Evolutionary conservation across 306 rosid genomes (phyloP).

Genomic region (Vigna angularis): DNA sequence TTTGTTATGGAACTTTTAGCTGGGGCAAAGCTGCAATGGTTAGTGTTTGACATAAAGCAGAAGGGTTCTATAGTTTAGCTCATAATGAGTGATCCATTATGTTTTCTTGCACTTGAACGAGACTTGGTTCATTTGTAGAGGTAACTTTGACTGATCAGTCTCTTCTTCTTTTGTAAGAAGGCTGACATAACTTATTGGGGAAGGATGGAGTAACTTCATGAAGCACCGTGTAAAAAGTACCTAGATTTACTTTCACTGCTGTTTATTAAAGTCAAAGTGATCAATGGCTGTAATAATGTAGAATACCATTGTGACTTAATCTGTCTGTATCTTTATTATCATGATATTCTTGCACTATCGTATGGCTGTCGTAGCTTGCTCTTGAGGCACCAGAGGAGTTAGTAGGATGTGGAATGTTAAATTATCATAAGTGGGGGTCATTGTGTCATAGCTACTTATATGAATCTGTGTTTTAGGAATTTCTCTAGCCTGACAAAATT

Average conservation of each 20-base stretch:
- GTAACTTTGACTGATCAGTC: too few relatives aligned
- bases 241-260: background rate
- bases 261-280: constrained; percentile 8
- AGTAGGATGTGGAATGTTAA: constrained; percentile 4
- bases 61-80: too few relatives aligned
- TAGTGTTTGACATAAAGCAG: too few relatives aligned
- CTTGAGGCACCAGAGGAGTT: background rate
- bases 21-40: too few relatives aligned
- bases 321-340: background rate
- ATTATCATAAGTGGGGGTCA: background rate
- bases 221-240: too few relatives aligned
- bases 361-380: background rate
- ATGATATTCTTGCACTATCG: background rate
- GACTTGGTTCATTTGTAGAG: too few relatives aligned
- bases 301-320: background rate
- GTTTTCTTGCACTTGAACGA: too few relatives aligned
- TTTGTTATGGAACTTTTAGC: too few relatives aligned
- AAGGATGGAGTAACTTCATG: too few relatives aligned
- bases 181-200: too few relatives aligned
- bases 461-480: constrained; percentile 5
- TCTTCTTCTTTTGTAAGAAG: too few relatives aligned
- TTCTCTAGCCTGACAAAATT: background rate
- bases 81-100: too few relatives aligned
- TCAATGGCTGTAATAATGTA: constrained; percentile 2
- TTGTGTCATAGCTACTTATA: background rate